A percentile compares a stretch with the other conserved stretches of the same genome.
Conservation (phyloP, 2,329 filamentous ascomycete genomes). For the Samsoniella hepiali region DNA sequence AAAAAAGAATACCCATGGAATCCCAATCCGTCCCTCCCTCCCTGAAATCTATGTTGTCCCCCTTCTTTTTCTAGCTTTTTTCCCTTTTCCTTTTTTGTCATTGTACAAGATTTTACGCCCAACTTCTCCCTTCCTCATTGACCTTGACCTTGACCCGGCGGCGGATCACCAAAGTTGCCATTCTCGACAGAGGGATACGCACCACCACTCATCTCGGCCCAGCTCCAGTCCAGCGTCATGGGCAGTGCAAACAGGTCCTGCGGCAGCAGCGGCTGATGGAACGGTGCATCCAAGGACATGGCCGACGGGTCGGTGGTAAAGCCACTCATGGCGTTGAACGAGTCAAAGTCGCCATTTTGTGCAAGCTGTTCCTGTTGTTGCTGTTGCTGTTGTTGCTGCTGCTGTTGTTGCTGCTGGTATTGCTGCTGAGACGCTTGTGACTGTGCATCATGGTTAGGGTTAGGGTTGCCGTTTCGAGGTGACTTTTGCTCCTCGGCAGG, state of each 20-base stretch:
- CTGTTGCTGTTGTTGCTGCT: background rate
- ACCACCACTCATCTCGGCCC: slow-evolving; percentile 66
- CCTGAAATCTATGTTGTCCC: too few species aligned
- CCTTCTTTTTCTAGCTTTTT: slow-evolving; percentile 11
- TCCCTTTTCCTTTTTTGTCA: slow-evolving; percentile 19
- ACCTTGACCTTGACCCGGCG: background rate
- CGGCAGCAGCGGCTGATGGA: slow-evolving; percentile 84
- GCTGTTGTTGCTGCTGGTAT: background rate
- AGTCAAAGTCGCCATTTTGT: slow-evolving; percentile 40
- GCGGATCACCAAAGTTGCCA: slow-evolving; percentile 44
- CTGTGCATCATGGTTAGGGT: background rate
- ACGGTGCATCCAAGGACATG: slow-evolving; percentile 35
- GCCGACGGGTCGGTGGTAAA: slow-evolving; percentile 30
- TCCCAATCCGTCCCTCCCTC: too few species aligned
- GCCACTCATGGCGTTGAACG: slow-evolving; percentile 43
- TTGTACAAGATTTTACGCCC: background rate
- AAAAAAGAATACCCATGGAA: background rate
- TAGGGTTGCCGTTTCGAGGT: slow-evolving; percentile 3
- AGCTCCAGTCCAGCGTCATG: slow-evolving; percentile 91
- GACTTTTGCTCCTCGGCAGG: slow-evolving; percentile 10
- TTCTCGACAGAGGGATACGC: slow-evolving; percentile 63
- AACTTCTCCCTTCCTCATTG: background rate
- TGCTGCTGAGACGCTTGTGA: background rate
- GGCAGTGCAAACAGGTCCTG: slow-evolving; percentile 94
- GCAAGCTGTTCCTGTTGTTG: slow-evolving; percentile 23